Evolutionary conservation across 78 protist species (phyloP).

Genomic region (Acrasis kona): DNA sequence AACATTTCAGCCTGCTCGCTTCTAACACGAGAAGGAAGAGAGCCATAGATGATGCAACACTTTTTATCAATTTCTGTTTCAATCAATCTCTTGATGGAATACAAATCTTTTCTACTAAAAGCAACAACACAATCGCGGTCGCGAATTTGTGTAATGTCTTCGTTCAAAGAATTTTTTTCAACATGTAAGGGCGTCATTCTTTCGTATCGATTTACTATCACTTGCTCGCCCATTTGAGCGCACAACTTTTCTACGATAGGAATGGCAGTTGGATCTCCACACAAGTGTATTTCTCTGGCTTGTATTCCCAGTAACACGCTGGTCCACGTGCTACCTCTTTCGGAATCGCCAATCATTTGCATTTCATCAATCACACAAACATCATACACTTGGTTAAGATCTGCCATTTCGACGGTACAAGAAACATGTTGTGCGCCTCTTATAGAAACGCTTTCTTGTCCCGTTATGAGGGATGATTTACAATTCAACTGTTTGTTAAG

Average conservation of each 20-base stretch:
- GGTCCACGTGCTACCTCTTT: conserved; percentile 81
- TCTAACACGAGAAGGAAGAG: conserved; percentile 52
- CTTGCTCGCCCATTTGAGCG: conserved; percentile 46
- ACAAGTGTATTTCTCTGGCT: conserved; percentile 60
- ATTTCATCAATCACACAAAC: conserved; percentile 76
- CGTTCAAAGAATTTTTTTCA: too few relatives aligned
- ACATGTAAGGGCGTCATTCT: too few relatives aligned
- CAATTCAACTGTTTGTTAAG: not conserved
- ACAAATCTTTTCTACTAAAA: conserved; percentile 43
- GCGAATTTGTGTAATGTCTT: too few relatives aligned
- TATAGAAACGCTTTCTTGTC: conserved; percentile 27
- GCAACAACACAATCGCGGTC: conserved; percentile 64
- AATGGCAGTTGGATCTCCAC: conserved; percentile 59
- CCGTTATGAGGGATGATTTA: conserved; percentile 39
- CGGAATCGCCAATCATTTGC: conserved; percentile 48
- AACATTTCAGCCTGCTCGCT: conserved; percentile 30
- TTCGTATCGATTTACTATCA: too few relatives aligned
- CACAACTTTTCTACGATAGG: conserved; percentile 33
- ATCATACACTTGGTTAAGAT: conserved; percentile 19
- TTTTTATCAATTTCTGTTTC: conserved; percentile 25
- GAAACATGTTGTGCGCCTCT: conserved; percentile 16
- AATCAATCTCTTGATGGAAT: conserved; percentile 12
- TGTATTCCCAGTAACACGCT: conserved; percentile 69
- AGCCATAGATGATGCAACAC: conserved; percentile 37
- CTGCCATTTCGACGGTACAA: conserved; percentile 71